Percentiles rank a stretch among this genome's conserved stretches.
Conservation (phyloP, 1,284 basidiomycete species). For the Irpex sp. region DNA sequence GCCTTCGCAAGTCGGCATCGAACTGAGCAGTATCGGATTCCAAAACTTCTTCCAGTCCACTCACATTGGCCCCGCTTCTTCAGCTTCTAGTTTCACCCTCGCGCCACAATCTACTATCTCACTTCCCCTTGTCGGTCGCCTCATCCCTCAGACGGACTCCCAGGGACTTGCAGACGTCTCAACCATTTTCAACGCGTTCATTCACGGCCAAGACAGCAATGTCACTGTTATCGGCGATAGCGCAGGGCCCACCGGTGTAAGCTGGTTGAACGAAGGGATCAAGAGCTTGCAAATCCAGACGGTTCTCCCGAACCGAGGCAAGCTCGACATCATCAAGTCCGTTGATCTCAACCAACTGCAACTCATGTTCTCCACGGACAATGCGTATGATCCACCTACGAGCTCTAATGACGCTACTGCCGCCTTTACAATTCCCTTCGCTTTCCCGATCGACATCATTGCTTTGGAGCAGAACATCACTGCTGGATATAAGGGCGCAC, state of each 20-base stretch:
- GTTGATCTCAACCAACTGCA: slow-evolving; percentile 63
- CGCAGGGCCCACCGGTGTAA: slow-evolving; percentile 61
- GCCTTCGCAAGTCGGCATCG: slow-evolving; percentile 78
- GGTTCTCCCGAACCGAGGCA: slow-evolving; percentile 62
- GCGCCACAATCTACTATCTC: slow-evolving; percentile 51
- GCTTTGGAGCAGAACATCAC: slow-evolving; percentile 62
- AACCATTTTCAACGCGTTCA: slow-evolving; percentile 69
- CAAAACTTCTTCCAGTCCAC: slow-evolving; percentile 51
- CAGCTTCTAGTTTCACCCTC: slow-evolving; percentile 49
- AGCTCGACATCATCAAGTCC: slow-evolving; percentile 62
- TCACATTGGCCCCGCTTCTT: slow-evolving; percentile 59
- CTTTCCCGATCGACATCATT: slow-evolving; percentile 67
- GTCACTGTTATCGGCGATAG: slow-evolving; percentile 61
- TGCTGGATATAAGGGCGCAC: slow-evolving; percentile 48
- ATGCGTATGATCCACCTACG: slow-evolving; percentile 56
- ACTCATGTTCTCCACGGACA: slow-evolving; percentile 54
- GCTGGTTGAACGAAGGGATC: slow-evolving; percentile 78
- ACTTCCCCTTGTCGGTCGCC: slow-evolving; percentile 59
- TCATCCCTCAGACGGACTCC: slow-evolving; percentile 56
- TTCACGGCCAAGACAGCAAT: slow-evolving; percentile 63
- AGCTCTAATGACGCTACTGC: slow-evolving; percentile 60
- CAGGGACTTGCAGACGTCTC: slow-evolving; percentile 61
- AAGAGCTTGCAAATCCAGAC: slow-evolving; percentile 60
- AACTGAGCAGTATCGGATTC: slow-evolving; percentile 62
- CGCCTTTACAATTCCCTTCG: slow-evolving; percentile 67